Evolutionary conservation across 148 eudicot genomes (phyloP), one percentile per base, ranked within the genome.

Genomic region (Rhododendron henanense): DNA sequence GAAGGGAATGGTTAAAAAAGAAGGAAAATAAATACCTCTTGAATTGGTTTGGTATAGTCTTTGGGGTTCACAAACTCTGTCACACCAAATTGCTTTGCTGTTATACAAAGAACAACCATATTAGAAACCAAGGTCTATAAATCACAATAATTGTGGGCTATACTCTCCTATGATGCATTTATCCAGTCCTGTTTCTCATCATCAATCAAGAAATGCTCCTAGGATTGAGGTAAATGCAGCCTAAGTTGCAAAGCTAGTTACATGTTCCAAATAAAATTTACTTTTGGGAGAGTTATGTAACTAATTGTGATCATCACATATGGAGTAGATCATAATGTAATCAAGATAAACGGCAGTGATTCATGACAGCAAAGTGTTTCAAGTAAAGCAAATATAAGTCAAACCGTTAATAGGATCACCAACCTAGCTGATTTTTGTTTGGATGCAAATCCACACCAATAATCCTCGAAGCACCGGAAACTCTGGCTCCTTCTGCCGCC

Each of bases 51-150:
- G 44, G 84, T 85, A 83, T 92, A 0, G 45, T 92, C 92, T 51
- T 92, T 91, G 0, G 94, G 92, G 87, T 92, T 92, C 86, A 92
- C 87, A 81, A 85, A 91, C 16, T 92, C 93, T 3, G 92, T 92
- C 59, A 88, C 90, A 16, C 94, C 94, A 44, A 92, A 91, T 61
- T 90, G 90, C 88, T 89, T 92, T 0, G 94, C 94, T 92, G 92
- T 82, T 86, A 35, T 65, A 55, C 23, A 9, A 10, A 65, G 71
- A 65, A 65, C 31, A 23, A 4, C 61, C 61, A 25, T 10, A 65
- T 65, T n/a, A 65, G 71, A 65, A n/a, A n/a, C 31, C 31, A n/a
- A n/a, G 37, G 37, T 28, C 4, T 0, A 65, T 25, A 21, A 39
- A 76, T 76, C 28, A 81, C 39, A 82, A 14, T 7, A 2, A 91